phyloP scores from a whole-genome alignment of 2,329 filamentous ascomycete species.

The Microsporum ferrugineum region DNA sequence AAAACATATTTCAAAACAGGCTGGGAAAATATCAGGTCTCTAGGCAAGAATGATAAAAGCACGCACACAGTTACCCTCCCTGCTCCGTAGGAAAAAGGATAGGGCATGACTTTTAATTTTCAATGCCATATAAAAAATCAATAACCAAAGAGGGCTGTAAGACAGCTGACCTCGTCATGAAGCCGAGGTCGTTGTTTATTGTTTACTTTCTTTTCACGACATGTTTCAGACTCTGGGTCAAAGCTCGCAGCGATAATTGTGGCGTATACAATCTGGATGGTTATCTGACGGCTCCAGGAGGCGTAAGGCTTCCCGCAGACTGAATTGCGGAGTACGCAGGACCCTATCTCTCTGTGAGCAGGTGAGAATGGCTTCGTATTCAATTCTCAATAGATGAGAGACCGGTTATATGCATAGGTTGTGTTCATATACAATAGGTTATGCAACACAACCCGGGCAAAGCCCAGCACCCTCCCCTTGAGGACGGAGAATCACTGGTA shows the following conservation, averaged over 20 bases:
- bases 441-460: background rate
- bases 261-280: background rate
- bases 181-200: background rate
- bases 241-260: background rate
- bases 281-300: background rate
- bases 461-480: background rate
- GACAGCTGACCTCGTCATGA: background rate
- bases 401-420: background rate
- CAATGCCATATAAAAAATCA: background rate
- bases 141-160: background rate
- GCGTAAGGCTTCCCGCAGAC: background rate
- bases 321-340: background rate
- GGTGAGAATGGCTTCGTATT: background rate
- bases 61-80: background rate
- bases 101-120: background rate
- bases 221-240: background rate
- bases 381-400: background rate
- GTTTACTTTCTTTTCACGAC: background rate
- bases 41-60: background rate
- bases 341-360: background rate
- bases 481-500: background rate
- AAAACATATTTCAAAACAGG: background rate
- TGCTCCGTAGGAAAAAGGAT: background rate
- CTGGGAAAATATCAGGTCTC: background rate
- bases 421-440: background rate